Evolutionary conservation across 73 alveolate genomes (phyloP).

Genomic region (Tetrahymena thermophila): DNA sequence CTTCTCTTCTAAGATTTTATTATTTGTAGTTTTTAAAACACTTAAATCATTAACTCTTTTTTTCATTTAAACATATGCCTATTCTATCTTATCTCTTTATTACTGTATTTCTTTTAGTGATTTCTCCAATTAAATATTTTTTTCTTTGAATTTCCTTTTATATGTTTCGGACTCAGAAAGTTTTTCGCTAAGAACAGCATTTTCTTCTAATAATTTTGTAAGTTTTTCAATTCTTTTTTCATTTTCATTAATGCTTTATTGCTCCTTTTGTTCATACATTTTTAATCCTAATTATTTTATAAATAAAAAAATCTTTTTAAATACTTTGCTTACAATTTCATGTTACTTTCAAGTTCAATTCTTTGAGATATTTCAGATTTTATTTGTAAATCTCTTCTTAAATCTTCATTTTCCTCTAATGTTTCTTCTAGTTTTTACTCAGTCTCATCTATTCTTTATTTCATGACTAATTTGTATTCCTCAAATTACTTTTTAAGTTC

Average conservation of each 20-base stretch:
- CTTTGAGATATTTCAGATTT: neutral
- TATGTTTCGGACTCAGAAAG: slow-evolving; percentile 25
- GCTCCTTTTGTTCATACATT: neutral
- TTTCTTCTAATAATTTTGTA: slow-evolving; percentile 20
- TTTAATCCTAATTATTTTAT: neutral
- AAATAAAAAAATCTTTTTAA: neutral
- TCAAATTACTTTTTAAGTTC: neutral
- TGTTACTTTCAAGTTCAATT: neutral
- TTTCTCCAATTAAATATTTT: slow-evolving; percentile 17
- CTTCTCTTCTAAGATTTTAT: slow-evolving; percentile 32
- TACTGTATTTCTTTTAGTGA: slow-evolving; percentile 1
- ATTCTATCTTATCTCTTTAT: slow-evolving; percentile 16
- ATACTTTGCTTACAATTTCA: neutral
- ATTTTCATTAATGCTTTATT: neutral
- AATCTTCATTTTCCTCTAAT: neutral
- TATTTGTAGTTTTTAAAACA: slow-evolving; percentile 26
- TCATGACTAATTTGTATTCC: neutral
- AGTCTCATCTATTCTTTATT: neutral
- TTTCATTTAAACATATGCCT: slow-evolving; percentile 3
- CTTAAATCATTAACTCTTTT: slow-evolving; percentile 34
- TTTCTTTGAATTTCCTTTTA: slow-evolving; percentile 18
- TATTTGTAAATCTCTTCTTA: neutral
- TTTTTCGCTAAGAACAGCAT: slow-evolving; percentile 14
- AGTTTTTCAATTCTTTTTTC: slow-evolving; percentile 26
- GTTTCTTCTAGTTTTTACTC: neutral